A percentile compares a stretch with the other conserved stretches of the same genome.
phyloP scores from a whole-genome alignment of 2,329 filamentous ascomycete genomes.

The Pestalotiopsis sp. region DNA sequence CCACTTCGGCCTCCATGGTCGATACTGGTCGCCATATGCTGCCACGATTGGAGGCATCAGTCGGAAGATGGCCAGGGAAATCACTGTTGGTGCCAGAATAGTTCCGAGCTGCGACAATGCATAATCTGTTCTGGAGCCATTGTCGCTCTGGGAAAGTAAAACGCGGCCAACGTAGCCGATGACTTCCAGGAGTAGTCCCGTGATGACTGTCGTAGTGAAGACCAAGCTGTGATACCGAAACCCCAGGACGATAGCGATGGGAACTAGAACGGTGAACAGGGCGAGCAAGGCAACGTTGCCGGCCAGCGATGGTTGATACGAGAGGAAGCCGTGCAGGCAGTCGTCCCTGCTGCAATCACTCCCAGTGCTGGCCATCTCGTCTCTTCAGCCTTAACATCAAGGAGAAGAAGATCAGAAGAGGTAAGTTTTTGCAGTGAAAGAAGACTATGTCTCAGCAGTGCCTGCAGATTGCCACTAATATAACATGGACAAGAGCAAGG shows the following conservation, averaged over 20 bases:
- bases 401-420: conserved; percentile 1
- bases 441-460: background rate
- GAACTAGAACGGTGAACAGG: conserved; percentile 41
- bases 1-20: conserved; percentile 35
- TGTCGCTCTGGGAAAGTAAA: conserved; percentile 35
- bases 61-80: conserved; percentile 45
- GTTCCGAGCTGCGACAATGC: conserved; percentile 48
- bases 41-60: conserved; percentile 47
- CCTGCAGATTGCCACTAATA: background rate
- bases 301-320: conserved; percentile 35
- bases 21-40: conserved; percentile 46
- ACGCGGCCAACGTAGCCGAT: conserved; percentile 49
- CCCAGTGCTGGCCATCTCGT: conserved; percentile 23
- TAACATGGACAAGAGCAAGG: background rate
- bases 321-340: conserved; percentile 18
- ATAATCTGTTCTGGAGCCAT: conserved; percentile 38
- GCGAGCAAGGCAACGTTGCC: conserved; percentile 43
- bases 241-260: conserved; percentile 38
- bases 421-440: background rate
- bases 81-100: conserved; percentile 46
- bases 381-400: conserved; percentile 13
- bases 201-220: conserved; percentile 41
- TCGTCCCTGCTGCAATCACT: conserved; percentile 16
- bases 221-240: conserved; percentile 39
- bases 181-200: conserved; percentile 44